phyloP scores from a whole-genome alignment of 352 stramenopile genomes.

The Chloridella minuta region DNA sequence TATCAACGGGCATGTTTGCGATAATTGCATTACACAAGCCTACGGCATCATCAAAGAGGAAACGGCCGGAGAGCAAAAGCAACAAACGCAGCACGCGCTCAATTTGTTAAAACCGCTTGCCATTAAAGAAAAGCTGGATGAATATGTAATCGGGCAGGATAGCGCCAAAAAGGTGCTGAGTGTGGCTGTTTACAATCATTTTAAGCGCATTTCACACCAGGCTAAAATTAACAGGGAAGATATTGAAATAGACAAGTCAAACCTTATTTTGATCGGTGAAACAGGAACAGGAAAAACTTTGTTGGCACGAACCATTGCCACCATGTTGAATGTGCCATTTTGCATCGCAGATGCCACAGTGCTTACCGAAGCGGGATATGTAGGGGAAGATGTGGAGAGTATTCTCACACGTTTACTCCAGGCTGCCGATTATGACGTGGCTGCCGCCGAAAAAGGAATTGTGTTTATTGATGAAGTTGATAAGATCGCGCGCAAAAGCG shows the following conservation, averaged over 20 bases:
- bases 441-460: constrained; percentile 68
- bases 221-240: neutral
- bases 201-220: constrained; percentile 74
- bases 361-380: constrained; percentile 83
- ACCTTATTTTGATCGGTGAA: too few species aligned
- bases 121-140: too few species aligned
- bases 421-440: constrained; percentile 67
- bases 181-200: constrained; percentile 88
- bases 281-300: constrained; percentile 81
- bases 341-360: constrained; percentile 83
- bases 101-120: too few species aligned
- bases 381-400: constrained; percentile 88
- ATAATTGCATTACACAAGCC: too few species aligned
- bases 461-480: constrained; percentile 89
- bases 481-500: constrained; percentile 62
- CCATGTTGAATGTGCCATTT: constrained; percentile 70
- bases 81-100: too few species aligned
- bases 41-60: too few species aligned
- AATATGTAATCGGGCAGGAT: too few species aligned
- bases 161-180: constrained; percentile 73
- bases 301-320: constrained; percentile 69
- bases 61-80: too few species aligned
- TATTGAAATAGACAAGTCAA: constrained; percentile 20
- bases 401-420: constrained; percentile 87
- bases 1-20: too few species aligned